Evolutionary conservation across 768 basidiomycete genomes (phyloP).

Genomic region (Suillus brevipes): DNA sequence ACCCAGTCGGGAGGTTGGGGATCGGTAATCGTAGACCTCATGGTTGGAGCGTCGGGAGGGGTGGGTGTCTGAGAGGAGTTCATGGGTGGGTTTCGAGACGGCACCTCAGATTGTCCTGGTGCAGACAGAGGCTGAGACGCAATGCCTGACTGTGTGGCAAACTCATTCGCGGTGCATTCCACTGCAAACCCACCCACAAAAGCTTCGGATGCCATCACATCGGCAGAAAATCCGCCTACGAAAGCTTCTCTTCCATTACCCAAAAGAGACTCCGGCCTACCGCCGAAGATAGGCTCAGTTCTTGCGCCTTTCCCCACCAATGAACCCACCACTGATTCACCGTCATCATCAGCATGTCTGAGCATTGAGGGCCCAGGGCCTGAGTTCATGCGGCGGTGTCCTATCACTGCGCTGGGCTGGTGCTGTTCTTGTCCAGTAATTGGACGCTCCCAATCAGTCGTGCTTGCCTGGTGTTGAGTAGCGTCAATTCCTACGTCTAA

Average conservation of each 20-base stretch:
- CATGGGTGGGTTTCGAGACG: conserved; percentile 3
- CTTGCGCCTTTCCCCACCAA: background rate
- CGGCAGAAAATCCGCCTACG: background rate
- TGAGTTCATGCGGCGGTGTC: background rate
- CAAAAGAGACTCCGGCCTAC: background rate
- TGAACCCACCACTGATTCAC: conserved; percentile 2
- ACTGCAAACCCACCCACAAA: conserved; percentile 6
- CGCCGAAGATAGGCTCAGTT: background rate
- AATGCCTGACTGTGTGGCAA: conserved; percentile 6
- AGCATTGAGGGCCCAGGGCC: conserved; percentile 11
- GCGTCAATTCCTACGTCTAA: conserved; percentile 27
- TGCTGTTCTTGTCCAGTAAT: conserved; percentile 11
- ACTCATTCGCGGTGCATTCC: background rate
- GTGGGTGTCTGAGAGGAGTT: conserved; percentile 15
- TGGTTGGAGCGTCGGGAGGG: conserved; percentile 2
- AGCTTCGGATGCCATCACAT: background rate
- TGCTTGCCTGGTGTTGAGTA: background rate
- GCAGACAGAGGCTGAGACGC: background rate
- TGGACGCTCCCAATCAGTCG: conserved; percentile 5
- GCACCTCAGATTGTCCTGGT: background rate
- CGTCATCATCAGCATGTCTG: background rate
- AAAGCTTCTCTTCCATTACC: background rate
- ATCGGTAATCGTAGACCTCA: background rate
- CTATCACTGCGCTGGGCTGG: conserved; percentile 2
- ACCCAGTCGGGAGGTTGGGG: background rate